A percentile compares a stretch with the other conserved stretches of the same genome.
Conservation (phyloP, 768 basidiomycete species). For the Mycena latifolia region DNA sequence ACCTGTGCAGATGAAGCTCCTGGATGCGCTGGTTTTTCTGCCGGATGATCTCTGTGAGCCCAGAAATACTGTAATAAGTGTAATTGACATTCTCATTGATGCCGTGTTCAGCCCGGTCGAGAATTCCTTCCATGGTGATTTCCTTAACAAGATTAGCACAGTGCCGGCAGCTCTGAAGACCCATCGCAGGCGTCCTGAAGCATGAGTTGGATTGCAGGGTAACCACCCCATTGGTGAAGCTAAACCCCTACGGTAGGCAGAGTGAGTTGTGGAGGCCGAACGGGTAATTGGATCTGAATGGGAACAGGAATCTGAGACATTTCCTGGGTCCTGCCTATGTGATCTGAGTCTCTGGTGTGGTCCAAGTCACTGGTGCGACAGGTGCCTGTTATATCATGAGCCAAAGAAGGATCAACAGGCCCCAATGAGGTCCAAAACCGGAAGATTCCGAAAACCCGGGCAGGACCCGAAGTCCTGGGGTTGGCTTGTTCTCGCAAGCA, state of each 20-base stretch:
- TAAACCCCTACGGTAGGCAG: not conserved
- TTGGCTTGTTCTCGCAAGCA: too few species aligned
- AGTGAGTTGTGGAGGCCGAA: constrained; percentile 4
- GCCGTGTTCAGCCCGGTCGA: constrained; percentile 3
- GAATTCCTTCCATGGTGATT: not conserved
- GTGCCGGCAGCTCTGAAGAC: not conserved
- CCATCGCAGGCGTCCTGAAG: not conserved
- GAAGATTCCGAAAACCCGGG: too few species aligned
- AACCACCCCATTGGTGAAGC: not conserved
- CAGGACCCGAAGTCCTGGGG: too few species aligned
- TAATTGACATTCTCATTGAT: constrained; percentile 7
- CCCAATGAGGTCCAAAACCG: too few species aligned
- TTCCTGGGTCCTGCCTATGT: not conserved
- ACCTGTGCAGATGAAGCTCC: constrained; percentile 1
- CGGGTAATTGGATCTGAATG: not conserved
- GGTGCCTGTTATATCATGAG: too few species aligned
- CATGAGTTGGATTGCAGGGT: not conserved
- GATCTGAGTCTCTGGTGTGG: too few species aligned
- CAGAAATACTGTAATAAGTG: constrained; percentile 2
- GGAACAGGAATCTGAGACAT: constrained; percentile 1
- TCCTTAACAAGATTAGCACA: not conserved
- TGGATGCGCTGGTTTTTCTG: constrained; percentile 8
- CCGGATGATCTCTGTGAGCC: not conserved
- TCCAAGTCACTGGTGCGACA: too few species aligned
- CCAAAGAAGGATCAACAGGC: too few species aligned